Conservation (phyloP, 371 early-diverging fungal genomes). For the Rhizopus arrhizus region DNA sequence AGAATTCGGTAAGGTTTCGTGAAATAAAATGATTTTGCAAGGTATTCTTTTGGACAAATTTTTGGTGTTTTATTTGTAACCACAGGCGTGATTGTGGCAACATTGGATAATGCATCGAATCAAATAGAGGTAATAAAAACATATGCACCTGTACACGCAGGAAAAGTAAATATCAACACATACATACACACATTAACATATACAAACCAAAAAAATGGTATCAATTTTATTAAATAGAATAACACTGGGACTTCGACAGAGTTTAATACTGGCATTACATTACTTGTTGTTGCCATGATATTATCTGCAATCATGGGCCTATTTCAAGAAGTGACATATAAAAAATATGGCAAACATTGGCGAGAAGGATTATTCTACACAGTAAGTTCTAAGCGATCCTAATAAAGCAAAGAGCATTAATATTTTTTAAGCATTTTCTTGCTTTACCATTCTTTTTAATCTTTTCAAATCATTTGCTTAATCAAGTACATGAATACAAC, state of each 20-base stretch:
- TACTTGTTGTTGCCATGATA: conserved; percentile 75
- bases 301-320: conserved; percentile 82
- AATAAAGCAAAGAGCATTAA: neutral
- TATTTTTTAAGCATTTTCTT: conserved; percentile 64
- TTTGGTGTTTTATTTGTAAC: conserved; percentile 77
- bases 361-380: conserved; percentile 89
- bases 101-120: conserved; percentile 47
- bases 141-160: neutral
- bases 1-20: neutral
- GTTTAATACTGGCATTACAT: conserved; percentile 71
- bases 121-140: conserved; percentile 13
- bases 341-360: conserved; percentile 84
- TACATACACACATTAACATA: neutral
- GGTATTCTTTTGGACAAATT: conserved; percentile 43
- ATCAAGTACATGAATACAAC: conserved; percentile 55
- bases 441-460: conserved; percentile 80
- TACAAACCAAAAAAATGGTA: neutral
- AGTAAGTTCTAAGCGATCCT: conserved; percentile 35
- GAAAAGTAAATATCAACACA: neutral
- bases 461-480: conserved; percentile 65
- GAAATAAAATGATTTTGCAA: neutral
- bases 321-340: conserved; percentile 82
- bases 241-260: conserved; percentile 48
- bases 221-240: conserved; percentile 11
- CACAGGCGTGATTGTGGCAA: conserved; percentile 75